Conservation (phyloP, 495 filamentous ascomycete genomes). For the Viridothelium virens region DNA sequence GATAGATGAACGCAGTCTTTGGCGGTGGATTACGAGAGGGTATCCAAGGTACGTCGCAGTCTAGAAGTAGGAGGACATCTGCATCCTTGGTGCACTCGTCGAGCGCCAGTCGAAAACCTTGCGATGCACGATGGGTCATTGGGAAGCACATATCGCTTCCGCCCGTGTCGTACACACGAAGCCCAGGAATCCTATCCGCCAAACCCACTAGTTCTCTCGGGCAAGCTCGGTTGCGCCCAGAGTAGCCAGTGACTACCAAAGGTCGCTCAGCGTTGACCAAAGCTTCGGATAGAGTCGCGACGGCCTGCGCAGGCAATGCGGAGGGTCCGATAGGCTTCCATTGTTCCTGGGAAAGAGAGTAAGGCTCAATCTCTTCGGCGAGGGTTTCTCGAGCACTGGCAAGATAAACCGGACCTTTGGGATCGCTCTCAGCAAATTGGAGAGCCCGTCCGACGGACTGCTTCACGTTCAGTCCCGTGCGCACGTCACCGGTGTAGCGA, state of each 20-base stretch:
- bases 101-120: constrained; percentile 16
- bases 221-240: constrained; percentile 16
- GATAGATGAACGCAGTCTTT: constrained; percentile 57
- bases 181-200: constrained; percentile 17
- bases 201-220: constrained; percentile 17
- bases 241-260: constrained; percentile 21
- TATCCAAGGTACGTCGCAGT: constrained; percentile 58
- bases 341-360: constrained; percentile 16
- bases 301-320: constrained; percentile 14
- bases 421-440: constrained; percentile 17
- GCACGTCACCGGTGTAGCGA: constrained; percentile 19
- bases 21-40: constrained; percentile 52
- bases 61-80: constrained; percentile 22
- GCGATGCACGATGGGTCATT: constrained; percentile 16
- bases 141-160: constrained; percentile 24
- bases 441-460: constrained; percentile 20
- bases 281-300: constrained; percentile 14
- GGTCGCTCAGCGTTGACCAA: constrained; percentile 18
- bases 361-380: constrained; percentile 19
- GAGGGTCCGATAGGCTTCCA: constrained; percentile 18
- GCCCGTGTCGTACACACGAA: constrained; percentile 21
- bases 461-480: constrained; percentile 18
- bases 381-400: constrained; percentile 19
- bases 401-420: constrained; percentile 24
- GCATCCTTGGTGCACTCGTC: constrained; percentile 19